Base-by-base conservation (phyloP, 257 asterid species). In the Nyctanthes arbortristis region DNA sequence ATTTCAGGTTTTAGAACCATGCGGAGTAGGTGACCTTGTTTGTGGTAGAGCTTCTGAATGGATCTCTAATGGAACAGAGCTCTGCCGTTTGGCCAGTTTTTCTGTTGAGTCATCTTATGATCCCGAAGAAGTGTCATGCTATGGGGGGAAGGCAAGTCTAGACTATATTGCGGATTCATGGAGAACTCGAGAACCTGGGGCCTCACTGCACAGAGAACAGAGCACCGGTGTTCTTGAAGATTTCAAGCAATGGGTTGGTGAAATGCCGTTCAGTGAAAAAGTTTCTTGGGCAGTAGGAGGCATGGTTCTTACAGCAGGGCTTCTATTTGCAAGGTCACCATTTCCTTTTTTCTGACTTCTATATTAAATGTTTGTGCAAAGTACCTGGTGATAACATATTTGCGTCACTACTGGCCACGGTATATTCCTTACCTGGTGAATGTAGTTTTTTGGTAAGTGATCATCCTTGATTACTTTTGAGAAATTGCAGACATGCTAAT, bases 241-340 rank as follows among this genome's bases (percentile, higher is more conserved):
- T 83, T 86, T 89, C 75, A 80, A 39, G 82, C 91, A 84, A 64
- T 86, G 94, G 95, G 52, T 85, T 68, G 73, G 76, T 39, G 82
- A 88, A 52, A 86, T 76, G 79, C 70, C 89, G 34, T 79, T 84
- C 65, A 92, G 76, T 30, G 89, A 88, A 72, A 86, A 83, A 77
- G 89, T 94, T 76, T 91, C 96, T 31, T 94, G 99, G 99, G 97
- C 99, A 14, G 84, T 94, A 30, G 99, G 96, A 32, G 97, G 99
- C 58, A 82, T 94, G 95, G 97, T 91, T 72, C 97, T 94, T 57
- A 91, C 99, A 22, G 97, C 93, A 16, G 99, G 99, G 40, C 89
- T 94, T 60, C 68, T 91, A 10, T 88, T 91, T 80, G 85, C 80
- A 73, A 90, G 97, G 99, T 94, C 61, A 70, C 25, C 65, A 63